Percentiles rank a stretch among this genome's conserved stretches.
Evolutionary conservation across 2,329 filamentous ascomycete species (phyloP).

Genomic region (Akanthomyces muscarius): DNA sequence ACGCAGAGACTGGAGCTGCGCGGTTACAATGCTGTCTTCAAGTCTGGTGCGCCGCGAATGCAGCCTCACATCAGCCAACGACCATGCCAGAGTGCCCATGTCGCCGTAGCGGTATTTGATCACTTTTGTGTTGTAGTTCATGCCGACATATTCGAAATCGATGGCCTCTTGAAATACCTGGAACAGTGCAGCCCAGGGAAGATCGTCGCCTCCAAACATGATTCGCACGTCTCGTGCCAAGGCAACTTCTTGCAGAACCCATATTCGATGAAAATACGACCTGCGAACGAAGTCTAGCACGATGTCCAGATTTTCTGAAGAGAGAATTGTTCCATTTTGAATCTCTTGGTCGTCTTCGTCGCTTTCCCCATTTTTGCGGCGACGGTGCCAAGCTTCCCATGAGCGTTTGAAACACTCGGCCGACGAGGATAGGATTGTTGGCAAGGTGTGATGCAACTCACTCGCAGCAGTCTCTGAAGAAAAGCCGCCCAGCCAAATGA

Average conservation of each 20-base stretch:
- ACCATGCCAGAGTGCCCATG: constrained; percentile 16
- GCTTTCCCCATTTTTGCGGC: background rate
- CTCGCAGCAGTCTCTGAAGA: background rate
- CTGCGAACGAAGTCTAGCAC: constrained; percentile 11
- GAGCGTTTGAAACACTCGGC: constrained; percentile 12
- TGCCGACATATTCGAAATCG: constrained; percentile 12
- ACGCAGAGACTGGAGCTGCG: constrained; percentile 1
- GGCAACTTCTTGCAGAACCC: constrained; percentile 21
- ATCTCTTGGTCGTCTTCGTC: constrained; percentile 15
- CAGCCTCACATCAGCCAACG: constrained; percentile 1
- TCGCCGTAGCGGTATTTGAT: constrained; percentile 15
- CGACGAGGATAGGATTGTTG: constrained; percentile 7
- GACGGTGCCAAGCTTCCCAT: constrained; percentile 15
- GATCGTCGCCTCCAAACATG: constrained; percentile 19
- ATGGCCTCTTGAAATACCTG: constrained; percentile 13
- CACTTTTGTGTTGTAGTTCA: constrained; percentile 7
- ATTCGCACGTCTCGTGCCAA: constrained; percentile 17
- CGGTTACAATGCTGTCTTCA: constrained; percentile 7
- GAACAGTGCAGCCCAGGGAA: constrained; percentile 2
- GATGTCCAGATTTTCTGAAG: background rate
- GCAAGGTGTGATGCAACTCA: constrained; percentile 5
- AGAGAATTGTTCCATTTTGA: background rate
- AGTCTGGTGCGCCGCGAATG: constrained; percentile 12
- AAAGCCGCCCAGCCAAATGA: constrained; percentile 17
- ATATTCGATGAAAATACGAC: constrained; percentile 22